A percentile compares a stretch with the other conserved stretches of the same genome.
phyloP scores from a whole-genome alignment of 352 stramenopile genomes.

The Globisporangium radiosum region DNA sequence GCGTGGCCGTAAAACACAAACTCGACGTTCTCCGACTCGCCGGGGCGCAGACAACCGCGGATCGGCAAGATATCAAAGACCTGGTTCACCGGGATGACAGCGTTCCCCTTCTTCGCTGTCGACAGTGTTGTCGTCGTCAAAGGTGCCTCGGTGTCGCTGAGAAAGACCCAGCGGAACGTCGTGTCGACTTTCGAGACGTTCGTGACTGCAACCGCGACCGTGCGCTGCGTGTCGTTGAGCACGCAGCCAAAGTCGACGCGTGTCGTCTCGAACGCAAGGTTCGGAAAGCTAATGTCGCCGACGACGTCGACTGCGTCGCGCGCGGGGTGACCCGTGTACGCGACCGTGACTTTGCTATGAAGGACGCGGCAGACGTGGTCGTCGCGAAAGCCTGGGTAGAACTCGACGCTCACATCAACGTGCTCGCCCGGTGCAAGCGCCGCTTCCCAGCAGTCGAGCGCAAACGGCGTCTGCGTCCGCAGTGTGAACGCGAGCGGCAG shows the following conservation, averaged over 20 bases:
- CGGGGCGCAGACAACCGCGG: slow-evolving; percentile 70
- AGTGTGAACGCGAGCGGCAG: slow-evolving; percentile 90
- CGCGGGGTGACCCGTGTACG: slow-evolving; percentile 88
- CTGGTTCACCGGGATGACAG: slow-evolving; percentile 89
- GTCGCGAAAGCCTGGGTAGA: slow-evolving; percentile 91
- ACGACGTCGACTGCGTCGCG: slow-evolving; percentile 85
- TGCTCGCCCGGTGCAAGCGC: slow-evolving; percentile 74
- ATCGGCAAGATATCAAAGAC: slow-evolving; percentile 96
- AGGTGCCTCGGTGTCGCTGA: slow-evolving; percentile 57
- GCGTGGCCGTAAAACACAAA: slow-evolving; percentile 92
- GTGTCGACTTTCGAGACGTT: slow-evolving; percentile 90
- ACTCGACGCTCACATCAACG: slow-evolving; percentile 84
- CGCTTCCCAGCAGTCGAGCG: slow-evolving; percentile 88
- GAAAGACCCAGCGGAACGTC: slow-evolving; percentile 90
- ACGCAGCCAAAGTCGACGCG: slow-evolving; percentile 93
- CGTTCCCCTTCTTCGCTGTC: slow-evolving; percentile 59
- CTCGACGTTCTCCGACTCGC: slow-evolving; percentile 89
- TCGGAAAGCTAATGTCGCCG: slow-evolving; percentile 93
- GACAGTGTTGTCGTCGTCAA: slow-evolving; percentile 53
- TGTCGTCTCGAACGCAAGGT: slow-evolving; percentile 88
- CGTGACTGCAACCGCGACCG: slow-evolving; percentile 74
- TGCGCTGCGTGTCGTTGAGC: slow-evolving; percentile 94
- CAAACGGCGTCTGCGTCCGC: slow-evolving; percentile 87
- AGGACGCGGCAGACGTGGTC: slow-evolving; percentile 87
- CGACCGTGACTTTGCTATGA: slow-evolving; percentile 76